Conservation (phyloP, 2,329 filamentous ascomycete species). For the Ophidiomyces ophidiicola region DNA sequence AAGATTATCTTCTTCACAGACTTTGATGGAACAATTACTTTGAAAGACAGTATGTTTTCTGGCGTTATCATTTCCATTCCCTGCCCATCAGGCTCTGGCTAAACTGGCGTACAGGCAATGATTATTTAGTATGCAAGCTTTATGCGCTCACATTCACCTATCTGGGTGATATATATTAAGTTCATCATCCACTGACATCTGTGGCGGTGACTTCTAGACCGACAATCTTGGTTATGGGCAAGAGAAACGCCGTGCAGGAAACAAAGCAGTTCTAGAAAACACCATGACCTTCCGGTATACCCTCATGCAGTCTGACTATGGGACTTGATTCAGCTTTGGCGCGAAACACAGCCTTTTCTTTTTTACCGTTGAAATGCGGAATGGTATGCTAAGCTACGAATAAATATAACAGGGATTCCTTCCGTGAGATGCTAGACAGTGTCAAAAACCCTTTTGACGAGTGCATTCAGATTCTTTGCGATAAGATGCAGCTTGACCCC, state of each 20-base stretch:
- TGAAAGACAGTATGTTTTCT: conserved; percentile 46
- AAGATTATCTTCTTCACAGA: conserved; percentile 98
- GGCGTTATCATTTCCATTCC: not conserved
- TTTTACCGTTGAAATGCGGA: not conserved
- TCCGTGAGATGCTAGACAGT: conserved; percentile 84
- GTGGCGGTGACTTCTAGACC: conserved; percentile 48
- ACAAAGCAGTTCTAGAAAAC: conserved; percentile 62
- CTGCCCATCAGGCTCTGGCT: conserved; percentile 12
- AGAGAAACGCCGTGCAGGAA: conserved; percentile 57
- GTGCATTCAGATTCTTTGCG: conserved; percentile 64
- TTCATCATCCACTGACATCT: not conserved
- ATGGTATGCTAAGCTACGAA: not conserved
- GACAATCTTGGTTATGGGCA: conserved; percentile 81
- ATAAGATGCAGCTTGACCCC: conserved; percentile 80
- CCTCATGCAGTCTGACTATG: not conserved
- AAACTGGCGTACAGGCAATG: conserved; percentile 42
- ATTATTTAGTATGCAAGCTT: conserved; percentile 43
- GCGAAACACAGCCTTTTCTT: not conserved
- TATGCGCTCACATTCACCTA: not conserved
- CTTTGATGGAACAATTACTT: conserved; percentile 92
- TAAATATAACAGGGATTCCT: conserved; percentile 50
- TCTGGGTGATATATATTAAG: not conserved
- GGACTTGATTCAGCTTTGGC: not conserved
- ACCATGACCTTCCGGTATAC: conserved; percentile 56
- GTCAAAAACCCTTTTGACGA: conserved; percentile 67